phyloP scores from a whole-genome alignment of 1,284 basidiomycete genomes.

The Erythrobasidium hasegawianum region DNA sequence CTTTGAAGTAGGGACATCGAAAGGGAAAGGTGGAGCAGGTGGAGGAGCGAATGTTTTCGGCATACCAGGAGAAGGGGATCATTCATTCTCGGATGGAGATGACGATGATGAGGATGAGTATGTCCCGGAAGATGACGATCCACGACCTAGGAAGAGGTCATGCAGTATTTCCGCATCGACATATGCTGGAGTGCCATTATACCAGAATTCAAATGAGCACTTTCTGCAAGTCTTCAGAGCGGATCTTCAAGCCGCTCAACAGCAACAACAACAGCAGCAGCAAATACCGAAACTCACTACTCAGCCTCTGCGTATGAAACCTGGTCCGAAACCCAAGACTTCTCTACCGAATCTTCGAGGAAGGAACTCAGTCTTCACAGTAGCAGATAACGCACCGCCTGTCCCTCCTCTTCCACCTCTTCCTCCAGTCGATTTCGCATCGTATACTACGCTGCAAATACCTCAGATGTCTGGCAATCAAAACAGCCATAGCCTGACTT shows the following conservation, averaged over 20 bases:
- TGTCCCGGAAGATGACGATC: background rate
- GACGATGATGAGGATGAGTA: conserved; percentile 29
- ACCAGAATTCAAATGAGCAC: no score
- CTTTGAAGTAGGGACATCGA: no score
- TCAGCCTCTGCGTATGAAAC: conserved; percentile 15
- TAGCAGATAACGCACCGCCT: conserved; percentile 26
- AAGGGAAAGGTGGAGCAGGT: no score
- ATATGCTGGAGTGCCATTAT: background rate
- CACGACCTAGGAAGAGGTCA: background rate
- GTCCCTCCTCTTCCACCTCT: conserved; percentile 27
- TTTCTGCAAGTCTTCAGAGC: no score
- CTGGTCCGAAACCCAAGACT: conserved; percentile 30
- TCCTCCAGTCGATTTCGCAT: conserved; percentile 2
- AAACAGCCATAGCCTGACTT: no score
- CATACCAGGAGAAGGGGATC: no score
- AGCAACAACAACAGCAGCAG: no score
- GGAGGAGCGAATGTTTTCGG: no score
- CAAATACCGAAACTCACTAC: no score
- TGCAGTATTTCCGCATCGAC: background rate
- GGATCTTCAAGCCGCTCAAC: no score
- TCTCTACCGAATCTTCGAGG: conserved; percentile 29
- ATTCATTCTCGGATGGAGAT: no score
- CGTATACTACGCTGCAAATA: background rate
- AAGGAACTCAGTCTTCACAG: conserved; percentile 25
- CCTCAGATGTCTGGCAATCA: background rate